Evolutionary conservation across 2,329 filamentous ascomycete genomes (phyloP).

Genomic region (Alternaria rosae): DNA sequence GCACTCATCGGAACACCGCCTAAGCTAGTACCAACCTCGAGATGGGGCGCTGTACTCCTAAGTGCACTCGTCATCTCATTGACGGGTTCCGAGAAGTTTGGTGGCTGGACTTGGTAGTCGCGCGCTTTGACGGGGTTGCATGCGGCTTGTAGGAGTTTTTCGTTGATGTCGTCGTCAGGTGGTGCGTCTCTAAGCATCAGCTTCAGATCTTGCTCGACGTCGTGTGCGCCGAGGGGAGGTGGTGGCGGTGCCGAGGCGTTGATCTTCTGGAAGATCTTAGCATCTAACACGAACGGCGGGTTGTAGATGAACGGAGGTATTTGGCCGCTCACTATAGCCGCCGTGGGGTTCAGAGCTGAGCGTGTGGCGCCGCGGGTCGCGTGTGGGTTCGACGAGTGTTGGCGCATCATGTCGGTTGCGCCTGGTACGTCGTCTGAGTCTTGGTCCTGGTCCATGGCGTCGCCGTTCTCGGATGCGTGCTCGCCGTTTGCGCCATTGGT

Average conservation of each 20-base stretch:
- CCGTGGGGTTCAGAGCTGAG: slow-evolving; percentile 62
- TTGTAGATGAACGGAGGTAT: slow-evolving; percentile 53
- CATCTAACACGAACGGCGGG: slow-evolving; percentile 54
- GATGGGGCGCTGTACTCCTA: slow-evolving; percentile 38
- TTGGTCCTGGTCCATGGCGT: slow-evolving; percentile 49
- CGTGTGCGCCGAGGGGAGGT: slow-evolving; percentile 51
- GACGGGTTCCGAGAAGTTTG: slow-evolving; percentile 39
- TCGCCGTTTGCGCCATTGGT: slow-evolving; percentile 48
- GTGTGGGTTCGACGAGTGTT: slow-evolving; percentile 65
- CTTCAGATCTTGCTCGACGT: slow-evolving; percentile 58
- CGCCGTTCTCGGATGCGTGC: slow-evolving; percentile 44
- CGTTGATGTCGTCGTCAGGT: slow-evolving; percentile 50
- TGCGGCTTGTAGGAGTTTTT: slow-evolving; percentile 47
- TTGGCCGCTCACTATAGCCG: slow-evolving; percentile 52
- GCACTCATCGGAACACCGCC: slow-evolving; percentile 52
- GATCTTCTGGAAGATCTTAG: slow-evolving; percentile 55
- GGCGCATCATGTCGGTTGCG: slow-evolving; percentile 67
- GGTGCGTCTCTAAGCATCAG: slow-evolving; percentile 54
- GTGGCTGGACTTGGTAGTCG: slow-evolving; percentile 47
- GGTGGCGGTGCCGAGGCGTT: slow-evolving; percentile 59
- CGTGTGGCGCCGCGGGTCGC: slow-evolving; percentile 60
- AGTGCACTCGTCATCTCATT: slow-evolving; percentile 46
- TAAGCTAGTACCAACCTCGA: slow-evolving; percentile 39
- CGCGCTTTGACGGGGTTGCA: slow-evolving; percentile 43
- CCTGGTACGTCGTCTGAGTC: slow-evolving; percentile 51